Evolutionary conservation across 257 asterid species (phyloP).

Genomic region (Rubia yunnanensis): DNA sequence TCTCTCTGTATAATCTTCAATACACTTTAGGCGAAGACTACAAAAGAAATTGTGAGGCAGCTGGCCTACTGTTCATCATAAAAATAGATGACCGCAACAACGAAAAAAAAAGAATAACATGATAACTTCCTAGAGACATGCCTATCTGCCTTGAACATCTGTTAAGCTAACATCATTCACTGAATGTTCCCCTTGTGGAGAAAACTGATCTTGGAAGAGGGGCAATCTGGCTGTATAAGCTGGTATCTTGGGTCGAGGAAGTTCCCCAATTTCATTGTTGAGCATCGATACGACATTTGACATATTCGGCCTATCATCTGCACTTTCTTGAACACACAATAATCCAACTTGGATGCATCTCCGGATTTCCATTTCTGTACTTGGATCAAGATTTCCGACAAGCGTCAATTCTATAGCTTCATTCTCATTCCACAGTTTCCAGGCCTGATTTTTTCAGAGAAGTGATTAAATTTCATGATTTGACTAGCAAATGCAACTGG

Average conservation of each 20-base stretch:
- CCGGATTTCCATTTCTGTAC: background rate
- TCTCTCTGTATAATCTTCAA: too few species aligned
- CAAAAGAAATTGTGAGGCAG: background rate
- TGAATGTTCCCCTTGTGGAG: background rate
- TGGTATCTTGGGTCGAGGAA: background rate
- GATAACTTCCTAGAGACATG: background rate
- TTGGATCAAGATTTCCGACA: background rate
- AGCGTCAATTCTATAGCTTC: background rate
- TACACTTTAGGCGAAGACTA: background rate
- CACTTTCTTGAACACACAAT: background rate
- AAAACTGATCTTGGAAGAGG: background rate
- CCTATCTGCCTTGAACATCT: background rate
- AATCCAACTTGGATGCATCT: background rate
- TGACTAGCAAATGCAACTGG: background rate
- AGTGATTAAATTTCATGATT: background rate
- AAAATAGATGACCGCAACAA: background rate
- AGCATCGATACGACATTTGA: background rate
- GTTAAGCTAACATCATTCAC: background rate
- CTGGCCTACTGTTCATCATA: background rate
- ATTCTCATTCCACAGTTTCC: conserved; percentile 1
- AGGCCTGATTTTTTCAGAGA: background rate
- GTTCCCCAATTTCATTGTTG: background rate
- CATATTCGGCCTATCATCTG: background rate
- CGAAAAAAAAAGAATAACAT: background rate
- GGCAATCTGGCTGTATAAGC: background rate